Base-by-base conservation (phyloP, 2,329 filamentous ascomycete species). In the Colletotrichum sp. region DNA sequence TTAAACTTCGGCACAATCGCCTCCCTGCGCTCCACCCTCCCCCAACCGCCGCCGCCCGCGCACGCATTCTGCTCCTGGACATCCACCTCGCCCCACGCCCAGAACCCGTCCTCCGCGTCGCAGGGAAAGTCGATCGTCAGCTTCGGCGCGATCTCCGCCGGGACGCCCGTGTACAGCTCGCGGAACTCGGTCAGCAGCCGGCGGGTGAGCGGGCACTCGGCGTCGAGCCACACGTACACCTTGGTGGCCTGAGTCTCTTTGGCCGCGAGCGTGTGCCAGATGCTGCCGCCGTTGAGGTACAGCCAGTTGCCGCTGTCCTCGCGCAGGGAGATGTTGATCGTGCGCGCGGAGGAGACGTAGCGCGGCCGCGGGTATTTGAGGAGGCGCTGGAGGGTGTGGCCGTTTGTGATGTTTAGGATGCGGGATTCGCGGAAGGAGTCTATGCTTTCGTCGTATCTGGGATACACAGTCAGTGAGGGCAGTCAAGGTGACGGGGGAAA, bases 181-280 rank as follows among this genome's bases (percentile, higher is more conserved):
- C 77, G 77, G 49, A 70, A 77, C 62, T 78, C 75, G 64, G 75
- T 55, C 68, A 78, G 71, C 52, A 78, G 66, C 29, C 77, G 77
- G 9, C 77, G 75, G 1, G 75, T 73, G 39, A 77, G 44, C 16
- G 77, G 77, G 12, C 72, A 74, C 59, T 77, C 70, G 71, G 75
- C 77, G 61, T 78, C 77, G 44, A 78, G 75, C 77, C 77, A 78
- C 29, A 78, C 65, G 69, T 71, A 72, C 6, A 77, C 32, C 6
- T 62, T 52, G n/a, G 52, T 49, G 2, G 59, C 32, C 27, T 32
- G 25, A 12, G 70, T 65, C 3, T 65, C 34, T 2, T 6, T 29
- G n/a, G 68, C 71, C 19, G 69, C 25, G 65, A 78, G 61, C 8
- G 62, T 57, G 55, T 61, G 30, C 77, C 77, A 78, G 32, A 77